phyloP scores from a whole-genome alignment of 169 alveolate species.

The Plasmodium chabaudi region DNA sequence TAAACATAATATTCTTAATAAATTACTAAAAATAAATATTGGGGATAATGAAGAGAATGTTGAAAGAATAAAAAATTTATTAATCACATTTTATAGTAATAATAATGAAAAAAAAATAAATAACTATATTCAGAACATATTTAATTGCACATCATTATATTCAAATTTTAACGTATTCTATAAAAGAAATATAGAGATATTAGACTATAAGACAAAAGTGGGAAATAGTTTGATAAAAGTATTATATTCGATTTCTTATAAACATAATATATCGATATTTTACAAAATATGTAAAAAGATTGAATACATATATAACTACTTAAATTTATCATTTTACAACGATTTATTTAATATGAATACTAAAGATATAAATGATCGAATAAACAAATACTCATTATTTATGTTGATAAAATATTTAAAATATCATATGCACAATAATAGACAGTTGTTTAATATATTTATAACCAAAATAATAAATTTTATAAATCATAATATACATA shows the following conservation, averaged over 20 bases:
- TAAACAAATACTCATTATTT: slow-evolving; percentile 34
- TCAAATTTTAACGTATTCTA: slow-evolving; percentile 51
- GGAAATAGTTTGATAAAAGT: slow-evolving; percentile 23
- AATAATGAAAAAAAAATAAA: slow-evolving; percentile 68
- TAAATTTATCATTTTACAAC: slow-evolving; percentile 38
- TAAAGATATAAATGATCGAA: slow-evolving; percentile 40
- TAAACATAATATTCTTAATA: slow-evolving; percentile 19
- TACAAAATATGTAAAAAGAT: slow-evolving; percentile 59
- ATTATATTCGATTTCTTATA: slow-evolving; percentile 55
- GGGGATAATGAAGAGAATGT: slow-evolving; percentile 37
- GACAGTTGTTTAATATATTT: slow-evolving; percentile 25
- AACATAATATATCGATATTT: slow-evolving; percentile 41
- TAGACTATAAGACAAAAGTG: slow-evolving; percentile 18
- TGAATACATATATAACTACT: slow-evolving; percentile 55
- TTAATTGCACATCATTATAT: slow-evolving; percentile 38
- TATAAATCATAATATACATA: slow-evolving; percentile 30
- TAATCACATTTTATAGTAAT: slow-evolving; percentile 50
- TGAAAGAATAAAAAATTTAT: slow-evolving; percentile 47
- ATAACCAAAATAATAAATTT: slow-evolving; percentile 30
- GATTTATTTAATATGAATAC: slow-evolving; percentile 21
- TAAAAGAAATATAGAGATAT: slow-evolving; percentile 37
- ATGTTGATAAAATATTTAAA: slow-evolving; percentile 29
- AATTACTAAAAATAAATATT: slow-evolving; percentile 13
- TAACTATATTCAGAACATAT: slow-evolving; percentile 44
- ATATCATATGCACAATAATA: slow-evolving; percentile 31